Percentiles rank a stretch among this genome's conserved stretches.
Conservation (phyloP, 768 basidiomycete species). For the Roridomyces roridus region DNA sequence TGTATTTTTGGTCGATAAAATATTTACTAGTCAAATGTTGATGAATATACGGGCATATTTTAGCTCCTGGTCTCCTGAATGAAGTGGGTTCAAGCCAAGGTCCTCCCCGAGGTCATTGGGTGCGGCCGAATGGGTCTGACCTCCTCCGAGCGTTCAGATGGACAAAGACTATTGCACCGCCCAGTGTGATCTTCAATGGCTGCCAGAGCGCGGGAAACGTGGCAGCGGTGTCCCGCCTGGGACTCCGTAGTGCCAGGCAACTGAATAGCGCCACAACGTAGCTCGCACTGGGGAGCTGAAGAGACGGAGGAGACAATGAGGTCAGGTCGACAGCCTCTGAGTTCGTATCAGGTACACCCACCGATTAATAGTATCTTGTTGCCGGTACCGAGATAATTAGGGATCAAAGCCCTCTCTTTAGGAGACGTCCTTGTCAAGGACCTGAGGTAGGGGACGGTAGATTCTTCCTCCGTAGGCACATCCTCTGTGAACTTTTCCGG, state of each 20-base stretch:
- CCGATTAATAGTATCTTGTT: conserved; percentile 7
- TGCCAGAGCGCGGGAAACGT: conserved; percentile 3
- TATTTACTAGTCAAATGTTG: conserved; percentile 4
- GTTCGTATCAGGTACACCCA: not conserved
- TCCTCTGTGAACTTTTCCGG: not conserved
- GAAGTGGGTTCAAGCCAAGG: not conserved
- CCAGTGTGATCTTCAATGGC: not conserved
- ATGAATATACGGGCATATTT: conserved; percentile 8
- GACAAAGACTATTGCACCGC: not conserved
- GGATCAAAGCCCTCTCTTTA: too few relatives aligned
- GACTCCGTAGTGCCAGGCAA: not conserved
- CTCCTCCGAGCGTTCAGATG: not conserved
- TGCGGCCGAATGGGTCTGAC: too few relatives aligned
- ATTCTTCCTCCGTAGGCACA: not conserved
- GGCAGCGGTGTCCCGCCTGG: conserved; percentile 11
- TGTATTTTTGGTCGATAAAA: not conserved
- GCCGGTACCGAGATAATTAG: conserved; percentile 6
- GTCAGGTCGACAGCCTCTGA: not conserved
- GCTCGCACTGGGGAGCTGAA: not conserved
- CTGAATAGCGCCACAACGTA: conserved; percentile 1
- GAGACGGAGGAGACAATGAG: too few relatives aligned
- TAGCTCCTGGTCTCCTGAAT: not conserved
- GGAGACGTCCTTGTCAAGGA: not conserved
- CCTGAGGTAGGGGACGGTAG: not conserved
- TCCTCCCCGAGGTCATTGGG: conserved; percentile 2